Base-by-base conservation (phyloP, 2,329 filamentous ascomycete species). In the Diatrype stigma region DNA sequence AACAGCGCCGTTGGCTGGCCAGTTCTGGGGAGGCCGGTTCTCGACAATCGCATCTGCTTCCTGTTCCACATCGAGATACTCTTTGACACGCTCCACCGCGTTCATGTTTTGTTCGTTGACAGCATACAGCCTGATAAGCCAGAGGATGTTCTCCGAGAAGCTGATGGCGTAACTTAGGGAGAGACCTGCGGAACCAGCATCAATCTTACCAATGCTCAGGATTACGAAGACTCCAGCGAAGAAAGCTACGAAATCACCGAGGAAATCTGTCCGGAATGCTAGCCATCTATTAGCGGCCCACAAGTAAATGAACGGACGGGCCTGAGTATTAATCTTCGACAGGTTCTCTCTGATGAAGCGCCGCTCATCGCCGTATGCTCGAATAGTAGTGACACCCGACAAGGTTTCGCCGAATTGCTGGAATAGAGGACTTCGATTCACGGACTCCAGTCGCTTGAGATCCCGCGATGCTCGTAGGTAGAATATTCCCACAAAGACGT, bases 31-130 rank as follows among this genome's bases (percentile, higher is more conserved):
- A 6, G 94, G 94, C 26, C 90, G 81, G 57, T 84, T 89, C 49
- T 90, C 84, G 38, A 96, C 81, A 38, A 96, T 76, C 1, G 89
- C 78, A 0, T 81, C 76, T 1, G 94, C 92, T 72, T 99, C 94
- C 68, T 96, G 93, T 61, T 97, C 93, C 1, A 99, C 89, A 42
- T 97, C 90, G 34, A 97, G 81, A 65, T 97, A 99, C 67, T 99
- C 94, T 74, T 96, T 95, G 65, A 99, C 87, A 64, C 94, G 89
- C 72, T 99, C 94, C 46, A 97, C 92, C 2, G 93, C 93, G 72
- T 99, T 99, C 94, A 99, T 97, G 72, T 96, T 97, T 71, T 99
- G 94, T 72, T 99, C 94, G 63, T 97, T 96, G 65, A 89, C 84
- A 0, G 92, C 87, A 68, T 99, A 99, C 14, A 96, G 79, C 45